Evolutionary conservation across 345 rosid genomes (phyloP).

Genomic region (Boechera retrofracta): DNA sequence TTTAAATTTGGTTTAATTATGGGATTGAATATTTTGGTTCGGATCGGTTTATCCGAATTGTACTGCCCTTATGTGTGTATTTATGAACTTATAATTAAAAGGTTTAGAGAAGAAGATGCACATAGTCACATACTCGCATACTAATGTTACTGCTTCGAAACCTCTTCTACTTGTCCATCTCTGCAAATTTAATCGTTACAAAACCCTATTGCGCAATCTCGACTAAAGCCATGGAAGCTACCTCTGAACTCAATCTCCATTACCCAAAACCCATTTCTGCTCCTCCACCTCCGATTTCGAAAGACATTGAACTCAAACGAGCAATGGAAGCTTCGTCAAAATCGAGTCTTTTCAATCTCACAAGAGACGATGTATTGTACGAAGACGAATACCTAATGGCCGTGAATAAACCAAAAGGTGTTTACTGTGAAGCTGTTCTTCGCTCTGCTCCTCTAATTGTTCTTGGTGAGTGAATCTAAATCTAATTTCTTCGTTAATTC

Average conservation of each 20-base stretch:
- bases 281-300: conserved; percentile 71
- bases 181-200: conserved; percentile 39
- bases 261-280: conserved; percentile 84
- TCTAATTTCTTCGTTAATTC: not conserved
- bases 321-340: conserved; percentile 85
- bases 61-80: not conserved
- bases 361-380: conserved; percentile 54
- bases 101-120: not conserved
- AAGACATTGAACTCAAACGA: conserved; percentile 69
- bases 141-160: conserved; percentile 34
- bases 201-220: conserved; percentile 42
- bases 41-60: not conserved
- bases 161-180: conserved; percentile 25
- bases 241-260: conserved; percentile 23
- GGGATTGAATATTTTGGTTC: not conserved
- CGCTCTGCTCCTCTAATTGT: conserved; percentile 54
- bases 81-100: not conserved
- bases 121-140: not conserved
- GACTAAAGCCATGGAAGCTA: conserved; percentile 39
- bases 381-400: conserved; percentile 89
- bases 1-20: not conserved
- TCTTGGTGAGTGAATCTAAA: conserved; percentile 39
- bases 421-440: conserved; percentile 78
- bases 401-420: conserved; percentile 77
- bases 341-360: conserved; percentile 65